Evolutionary conservation across 495 filamentous ascomycete species (phyloP), one percentile per base, ranked within the genome.

Genomic region (Trichoderma erinaceum): DNA sequence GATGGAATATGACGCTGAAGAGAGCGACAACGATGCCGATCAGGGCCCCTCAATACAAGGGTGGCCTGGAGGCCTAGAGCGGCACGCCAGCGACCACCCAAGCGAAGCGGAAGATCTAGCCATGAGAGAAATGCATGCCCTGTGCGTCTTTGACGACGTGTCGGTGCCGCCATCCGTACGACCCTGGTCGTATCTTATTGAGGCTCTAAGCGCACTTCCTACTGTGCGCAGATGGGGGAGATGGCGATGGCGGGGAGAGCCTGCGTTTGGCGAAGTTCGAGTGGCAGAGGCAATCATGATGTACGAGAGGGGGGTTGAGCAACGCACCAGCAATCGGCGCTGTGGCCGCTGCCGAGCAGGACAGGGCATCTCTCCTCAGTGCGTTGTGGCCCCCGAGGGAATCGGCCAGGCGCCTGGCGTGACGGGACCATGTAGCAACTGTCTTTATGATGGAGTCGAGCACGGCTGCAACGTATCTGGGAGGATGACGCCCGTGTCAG

Each of bases 381-480:
- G 56, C 16, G 56, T 61, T 6, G 56, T 61, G 3, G 6, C 27
- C 23, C 56, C 56, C 3, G 56, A 61, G 12, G 56, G 56, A 13
- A 61, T 61, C 3, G 25, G 56, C 16, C 23, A 61, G 12, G 56
- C 23, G 27, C 56, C 23, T 11, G 56, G 56, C 23, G 27, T 61
- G 27, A 61, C 56, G 27, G 56, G 56, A 2, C 56, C 56, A 10
- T 61, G 56, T 61, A 61, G 56, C 56, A 61, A 61, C 25, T 61
- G 56, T 61, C 56, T 61, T 61, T 61, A 61, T 32, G 56, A 61
- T 16, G 56, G 56, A 32, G 56, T 61, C 56, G 56, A 61, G 56
- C 56, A 61, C 56, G 56, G 23, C 10, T 61, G 56, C n/a, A 61
- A 61, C 27, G 56, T 25, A 16, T 61, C 56, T 61, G 56, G 56